Conservation (phyloP, 805 yeast species). For the Cyberlindnera suaveolens region DNA sequence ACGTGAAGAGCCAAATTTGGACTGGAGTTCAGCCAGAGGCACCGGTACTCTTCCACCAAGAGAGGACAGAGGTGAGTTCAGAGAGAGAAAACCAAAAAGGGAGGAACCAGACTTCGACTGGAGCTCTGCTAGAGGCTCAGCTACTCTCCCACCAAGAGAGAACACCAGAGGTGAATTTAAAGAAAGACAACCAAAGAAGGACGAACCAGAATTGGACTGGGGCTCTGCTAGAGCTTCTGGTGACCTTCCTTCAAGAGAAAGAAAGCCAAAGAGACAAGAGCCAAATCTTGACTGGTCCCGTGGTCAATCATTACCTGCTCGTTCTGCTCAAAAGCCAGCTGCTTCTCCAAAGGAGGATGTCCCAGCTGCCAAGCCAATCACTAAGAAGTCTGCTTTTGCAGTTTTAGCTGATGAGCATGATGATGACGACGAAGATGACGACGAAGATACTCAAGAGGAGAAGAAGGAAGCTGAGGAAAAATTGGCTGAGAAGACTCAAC, state of each 20-base stretch:
- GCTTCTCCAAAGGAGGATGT: constrained; percentile 9
- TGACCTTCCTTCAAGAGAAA: constrained; percentile 26
- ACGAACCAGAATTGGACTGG: constrained; percentile 40
- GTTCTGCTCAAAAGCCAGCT: constrained; percentile 7
- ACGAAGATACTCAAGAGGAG: constrained; percentile 12
- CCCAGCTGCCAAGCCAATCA: constrained; percentile 21
- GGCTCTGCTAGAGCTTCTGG: constrained; percentile 28
- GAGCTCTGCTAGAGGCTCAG: constrained; percentile 35
- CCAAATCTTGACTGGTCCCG: constrained; percentile 32
- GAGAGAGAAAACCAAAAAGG: constrained; percentile 30
- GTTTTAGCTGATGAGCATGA: constrained; percentile 49
- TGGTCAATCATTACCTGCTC: constrained; percentile 21
- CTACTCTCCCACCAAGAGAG: constrained; percentile 21
- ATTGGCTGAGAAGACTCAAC: constrained; percentile 33
- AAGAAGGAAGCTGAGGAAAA: constrained; percentile 21
- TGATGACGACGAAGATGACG: constrained; percentile 33
- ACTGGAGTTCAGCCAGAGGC: constrained; percentile 39
- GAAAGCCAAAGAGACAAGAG: constrained; percentile 27
- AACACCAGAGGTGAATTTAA: constrained; percentile 18
- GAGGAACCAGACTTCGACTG: constrained; percentile 59
- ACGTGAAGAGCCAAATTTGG: constrained; percentile 35
- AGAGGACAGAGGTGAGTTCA: constrained; percentile 28
- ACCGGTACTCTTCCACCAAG: constrained; percentile 28
- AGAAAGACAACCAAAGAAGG: constrained; percentile 30
- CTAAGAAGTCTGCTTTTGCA: constrained; percentile 41